Percentiles rank a stretch among this genome's conserved stretches.
Evolutionary conservation across 805 yeast genomes (phyloP).

Genomic region (Vanderwaltozyma verrucispora): DNA sequence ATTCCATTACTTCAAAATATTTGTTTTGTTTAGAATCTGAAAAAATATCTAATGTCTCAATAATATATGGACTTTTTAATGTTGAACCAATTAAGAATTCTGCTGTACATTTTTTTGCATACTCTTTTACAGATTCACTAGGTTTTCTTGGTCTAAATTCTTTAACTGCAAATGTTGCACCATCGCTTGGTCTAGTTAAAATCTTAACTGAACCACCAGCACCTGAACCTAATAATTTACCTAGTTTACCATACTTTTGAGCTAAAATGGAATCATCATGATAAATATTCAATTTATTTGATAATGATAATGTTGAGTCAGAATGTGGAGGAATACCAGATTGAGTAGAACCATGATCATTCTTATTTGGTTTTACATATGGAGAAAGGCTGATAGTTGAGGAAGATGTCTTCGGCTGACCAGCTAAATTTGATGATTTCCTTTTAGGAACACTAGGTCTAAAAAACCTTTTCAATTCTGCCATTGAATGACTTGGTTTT

Average conservation of each 20-base stretch:
- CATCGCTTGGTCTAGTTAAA: conserved; percentile 56
- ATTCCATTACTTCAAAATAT: conserved; percentile 77
- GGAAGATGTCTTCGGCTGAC: conserved; percentile 6
- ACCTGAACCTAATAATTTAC: conserved; percentile 71
- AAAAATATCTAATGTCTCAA: conserved; percentile 62
- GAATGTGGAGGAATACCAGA: conserved; percentile 30
- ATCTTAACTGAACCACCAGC: conserved; percentile 84
- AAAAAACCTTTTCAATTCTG: conserved; percentile 61
- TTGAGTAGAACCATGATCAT: conserved; percentile 25
- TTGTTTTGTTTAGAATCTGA: conserved; percentile 50
- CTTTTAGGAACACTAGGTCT: conserved; percentile 35
- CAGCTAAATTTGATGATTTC: conserved; percentile 3
- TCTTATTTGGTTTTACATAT: conserved; percentile 4
- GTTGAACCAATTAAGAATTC: conserved; percentile 82
- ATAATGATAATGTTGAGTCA: conserved; percentile 25
- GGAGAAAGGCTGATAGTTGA: conserved; percentile 6
- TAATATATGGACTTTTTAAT: conserved; percentile 69
- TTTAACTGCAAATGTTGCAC: conserved; percentile 70
- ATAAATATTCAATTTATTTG: conserved; percentile 30
- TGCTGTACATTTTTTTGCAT: conserved; percentile 81
- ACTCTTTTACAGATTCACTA: conserved; percentile 62
- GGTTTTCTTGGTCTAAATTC: conserved; percentile 67
- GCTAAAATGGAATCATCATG: conserved; percentile 44
- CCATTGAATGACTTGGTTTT: conserved; percentile 41
- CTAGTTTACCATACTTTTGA: conserved; percentile 60